phyloP scores from a whole-genome alignment of 1,139 yeast genomes.

The Suhomyces atakaporum region DNA sequence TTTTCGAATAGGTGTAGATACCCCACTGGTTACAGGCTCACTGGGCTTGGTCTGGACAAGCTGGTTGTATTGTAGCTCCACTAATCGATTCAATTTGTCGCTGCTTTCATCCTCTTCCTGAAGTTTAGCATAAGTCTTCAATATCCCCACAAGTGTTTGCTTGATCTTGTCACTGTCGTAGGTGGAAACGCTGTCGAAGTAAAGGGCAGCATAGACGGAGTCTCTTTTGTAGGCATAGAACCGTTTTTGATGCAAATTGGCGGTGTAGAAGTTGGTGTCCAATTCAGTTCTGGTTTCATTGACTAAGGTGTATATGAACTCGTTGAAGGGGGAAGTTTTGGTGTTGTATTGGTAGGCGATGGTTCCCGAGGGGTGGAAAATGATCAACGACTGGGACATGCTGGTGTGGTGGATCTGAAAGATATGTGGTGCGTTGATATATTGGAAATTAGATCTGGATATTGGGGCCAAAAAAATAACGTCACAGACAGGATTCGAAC shows the following conservation, averaged over 20 bases:
- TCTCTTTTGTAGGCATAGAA: slow-evolving; percentile 37
- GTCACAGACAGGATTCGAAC: slow-evolving; percentile 90
- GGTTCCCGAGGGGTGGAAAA: slow-evolving; percentile 41
- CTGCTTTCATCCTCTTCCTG: slow-evolving; percentile 22
- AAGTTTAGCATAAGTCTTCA: slow-evolving; percentile 37
- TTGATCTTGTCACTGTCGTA: slow-evolving; percentile 44
- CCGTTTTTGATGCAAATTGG: slow-evolving; percentile 35
- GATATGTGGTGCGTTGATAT: neutral
- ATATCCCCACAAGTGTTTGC: slow-evolving; percentile 35
- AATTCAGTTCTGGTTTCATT: slow-evolving; percentile 38
- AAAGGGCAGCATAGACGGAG: slow-evolving; percentile 38
- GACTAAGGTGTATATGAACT: slow-evolving; percentile 38
- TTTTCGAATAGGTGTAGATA: slow-evolving; percentile 21
- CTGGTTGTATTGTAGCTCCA: slow-evolving; percentile 40
- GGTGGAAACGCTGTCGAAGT: slow-evolving; percentile 44
- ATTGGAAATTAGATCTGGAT: slow-evolving; percentile 2
- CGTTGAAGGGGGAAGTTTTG: slow-evolving; percentile 45
- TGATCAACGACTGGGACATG: slow-evolving; percentile 34
- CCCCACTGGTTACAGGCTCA: slow-evolving; percentile 14
- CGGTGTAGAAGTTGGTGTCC: slow-evolving; percentile 38
- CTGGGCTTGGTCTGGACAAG: slow-evolving; percentile 33
- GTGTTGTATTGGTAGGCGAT: slow-evolving; percentile 41
- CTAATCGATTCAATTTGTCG: slow-evolving; percentile 34
- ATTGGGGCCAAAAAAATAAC: slow-evolving; percentile 41
- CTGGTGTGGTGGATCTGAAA: neutral